A percentile compares a stretch with the other conserved stretches of the same genome.
Evolutionary conservation across 441 rosid genomes (phyloP).

Genomic region (Populus hybrid): DNA sequence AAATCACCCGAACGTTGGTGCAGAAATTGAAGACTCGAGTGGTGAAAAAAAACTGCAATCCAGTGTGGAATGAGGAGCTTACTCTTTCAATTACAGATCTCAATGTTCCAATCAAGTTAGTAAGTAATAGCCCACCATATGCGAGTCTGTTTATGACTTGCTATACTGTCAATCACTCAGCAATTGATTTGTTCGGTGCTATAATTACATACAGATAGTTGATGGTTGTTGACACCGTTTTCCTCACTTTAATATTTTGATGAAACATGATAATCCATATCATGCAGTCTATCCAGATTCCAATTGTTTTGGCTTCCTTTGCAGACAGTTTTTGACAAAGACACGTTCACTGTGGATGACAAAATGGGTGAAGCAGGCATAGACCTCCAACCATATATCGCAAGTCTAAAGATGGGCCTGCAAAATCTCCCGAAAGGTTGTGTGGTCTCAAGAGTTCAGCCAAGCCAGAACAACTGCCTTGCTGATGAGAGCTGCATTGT

Average conservation of each 20-base stretch:
- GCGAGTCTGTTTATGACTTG: not conserved
- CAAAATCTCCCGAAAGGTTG: constrained; percentile 50
- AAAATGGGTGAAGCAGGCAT: constrained; percentile 85
- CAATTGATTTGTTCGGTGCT: not conserved
- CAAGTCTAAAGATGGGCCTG: constrained; percentile 49
- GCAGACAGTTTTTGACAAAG: constrained; percentile 66
- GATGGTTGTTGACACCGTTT: not conserved
- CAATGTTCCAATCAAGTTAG: constrained; percentile 49
- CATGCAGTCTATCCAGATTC: not conserved
- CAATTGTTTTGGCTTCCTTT: not conserved
- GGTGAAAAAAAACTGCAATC: constrained; percentile 62
- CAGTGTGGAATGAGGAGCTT: constrained; percentile 89
- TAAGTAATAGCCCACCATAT: constrained; percentile 20
- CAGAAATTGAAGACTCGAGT: constrained; percentile 80
- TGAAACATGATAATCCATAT: not conserved
- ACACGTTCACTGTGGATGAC: constrained; percentile 72
- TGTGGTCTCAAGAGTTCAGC: constrained; percentile 46
- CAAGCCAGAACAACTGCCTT: constrained; percentile 50
- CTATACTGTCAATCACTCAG: not conserved
- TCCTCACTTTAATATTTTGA: not conserved
- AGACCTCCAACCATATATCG: constrained; percentile 52
- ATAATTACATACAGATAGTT: not conserved
- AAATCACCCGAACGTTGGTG: constrained; percentile 17
- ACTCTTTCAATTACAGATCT: too few species aligned
- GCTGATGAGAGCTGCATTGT: constrained; percentile 56